Evolutionary conservation across 129 eudicot species (phyloP), one percentile per base, ranked within the genome.

Genomic region (Gnaphalium uliginosum): DNA sequence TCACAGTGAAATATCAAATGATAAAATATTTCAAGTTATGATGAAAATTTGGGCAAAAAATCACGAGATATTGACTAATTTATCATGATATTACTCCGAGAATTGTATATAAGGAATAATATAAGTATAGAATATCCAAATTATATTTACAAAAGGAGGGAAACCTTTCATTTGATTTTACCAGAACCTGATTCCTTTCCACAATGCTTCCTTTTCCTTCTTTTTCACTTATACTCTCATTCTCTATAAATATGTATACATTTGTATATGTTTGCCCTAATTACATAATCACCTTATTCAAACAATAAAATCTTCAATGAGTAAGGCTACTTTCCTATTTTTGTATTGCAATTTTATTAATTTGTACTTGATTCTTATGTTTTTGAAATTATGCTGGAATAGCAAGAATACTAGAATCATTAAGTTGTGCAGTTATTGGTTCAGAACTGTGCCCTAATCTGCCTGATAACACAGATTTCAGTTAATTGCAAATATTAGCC

Each of bases 141-240:
- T 39, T 14, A 39, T 39, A 2, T 8, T 9, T 9, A 15, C 1
- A 62, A 26, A 29, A 63, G 48, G 65, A 30, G 64, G 64, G 75
- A 71, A 29, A 71, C 48, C 11, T 53, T 22, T 53, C 66, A 30
- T 54, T 30, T 71, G 19, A 71, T 21, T 46, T 26, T 17, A 62
- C 10, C 4, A 62, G 79, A 70, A 76, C 51, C 79, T 41, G 50
- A 75, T 79, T 83, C 87, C 75, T 65, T 73, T 18, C 73, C 83
- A 64, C 26, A 59, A 51, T 29, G 57, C 66, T 66, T 41, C 26
- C n/a, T 15, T 29, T n/a, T 66, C 27, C 77, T 76, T 84, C 81
- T 32, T 80, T 30, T 50, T 78, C 82, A 65, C 46, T 79, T 8
- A 46, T 60, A 27, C 69, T 77, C 81, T 43, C 51, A 23, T 79